A percentile compares a stretch with the other conserved stretches of the same genome.
phyloP scores from a whole-genome alignment of 148 eudicot genomes.

The Rhododendron griersonianum region DNA sequence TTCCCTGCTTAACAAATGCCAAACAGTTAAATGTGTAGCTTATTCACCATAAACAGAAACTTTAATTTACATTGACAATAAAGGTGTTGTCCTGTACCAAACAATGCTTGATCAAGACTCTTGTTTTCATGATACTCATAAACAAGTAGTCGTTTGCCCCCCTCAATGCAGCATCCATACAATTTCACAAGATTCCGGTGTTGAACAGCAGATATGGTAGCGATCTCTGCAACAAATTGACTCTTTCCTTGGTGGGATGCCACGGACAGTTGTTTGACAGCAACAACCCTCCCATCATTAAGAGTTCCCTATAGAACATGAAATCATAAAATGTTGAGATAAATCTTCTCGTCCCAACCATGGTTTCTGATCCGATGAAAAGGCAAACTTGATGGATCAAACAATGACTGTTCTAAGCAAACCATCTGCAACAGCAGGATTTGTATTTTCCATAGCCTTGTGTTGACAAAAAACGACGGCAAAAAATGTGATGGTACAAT shows the following conservation, averaged over 20 bases:
- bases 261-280: slow-evolving; percentile 79
- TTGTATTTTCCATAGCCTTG: not conserved
- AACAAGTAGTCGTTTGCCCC: slow-evolving; percentile 68
- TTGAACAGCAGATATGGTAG: slow-evolving; percentile 81
- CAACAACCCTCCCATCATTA: slow-evolving; percentile 66
- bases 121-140: slow-evolving; percentile 84
- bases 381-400: not conserved
- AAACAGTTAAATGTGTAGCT: no score
- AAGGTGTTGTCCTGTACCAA: slow-evolving; percentile 39
- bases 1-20: slow-evolving; percentile 31
- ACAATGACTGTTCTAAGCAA: not conserved
- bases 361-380: not conserved
- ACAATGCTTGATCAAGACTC: slow-evolving; percentile 86
- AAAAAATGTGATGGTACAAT: not conserved
- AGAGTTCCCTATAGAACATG: slow-evolving; percentile 60
- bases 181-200: slow-evolving; percentile 88
- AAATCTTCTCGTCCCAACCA: not conserved
- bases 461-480: not conserved
- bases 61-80: not conserved
- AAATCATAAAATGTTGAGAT: not conserved
- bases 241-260: slow-evolving; percentile 77
- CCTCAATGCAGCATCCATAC: slow-evolving; percentile 89
- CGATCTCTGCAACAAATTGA: slow-evolving; percentile 87
- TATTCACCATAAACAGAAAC: no score
- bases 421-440: not conserved